phyloP scores from a whole-genome alignment of 441 rosid species.

The Croton setiger region DNA sequence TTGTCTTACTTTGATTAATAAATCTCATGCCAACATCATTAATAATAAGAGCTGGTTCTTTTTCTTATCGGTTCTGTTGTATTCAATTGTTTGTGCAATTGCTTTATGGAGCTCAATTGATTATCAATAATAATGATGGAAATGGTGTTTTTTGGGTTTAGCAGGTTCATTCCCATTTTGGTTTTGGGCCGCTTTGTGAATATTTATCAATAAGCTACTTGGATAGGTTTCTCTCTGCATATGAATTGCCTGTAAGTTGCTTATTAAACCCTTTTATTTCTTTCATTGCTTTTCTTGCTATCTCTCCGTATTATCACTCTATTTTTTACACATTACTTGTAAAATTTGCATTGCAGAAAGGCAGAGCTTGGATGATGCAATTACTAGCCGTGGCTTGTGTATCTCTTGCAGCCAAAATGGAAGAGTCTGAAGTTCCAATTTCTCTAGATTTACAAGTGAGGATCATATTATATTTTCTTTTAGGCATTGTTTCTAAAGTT shows the following conservation, averaged over 20 bases:
- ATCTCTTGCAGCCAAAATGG: slow-evolving; percentile 73
- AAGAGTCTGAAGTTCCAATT: slow-evolving; percentile 60
- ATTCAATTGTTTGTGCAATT: slow-evolving; percentile 19
- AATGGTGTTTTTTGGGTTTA: slow-evolving; percentile 21
- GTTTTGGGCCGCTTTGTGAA: slow-evolving; percentile 63
- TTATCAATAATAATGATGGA: slow-evolving; percentile 19
- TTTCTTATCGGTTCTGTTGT: slow-evolving; percentile 13
- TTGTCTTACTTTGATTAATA: slow-evolving; percentile 22
- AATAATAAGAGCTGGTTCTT: slow-evolving; percentile 6
- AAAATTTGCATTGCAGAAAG: slow-evolving; percentile 40
- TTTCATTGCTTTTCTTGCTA: not conserved
- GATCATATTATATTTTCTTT: not conserved
- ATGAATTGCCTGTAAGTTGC: slow-evolving; percentile 60
- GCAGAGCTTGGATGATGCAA: slow-evolving; percentile 65
- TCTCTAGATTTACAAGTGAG: slow-evolving; percentile 63
- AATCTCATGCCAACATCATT: slow-evolving; percentile 7
- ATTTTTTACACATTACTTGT: too few relatives aligned
- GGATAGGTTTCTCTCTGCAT: slow-evolving; percentile 71
- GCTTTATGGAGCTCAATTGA: slow-evolving; percentile 17
- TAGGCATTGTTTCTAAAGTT: not conserved
- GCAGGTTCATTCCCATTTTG: slow-evolving; percentile 67
- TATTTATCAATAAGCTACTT: slow-evolving; percentile 58
- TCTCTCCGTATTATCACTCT: too few relatives aligned
- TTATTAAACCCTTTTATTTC: not conserved
- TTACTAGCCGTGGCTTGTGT: slow-evolving; percentile 68